Percentiles rank a stretch among this genome's conserved stretches.
phyloP scores from a whole-genome alignment of 495 filamentous ascomycete genomes.

The Bombardia bombarda region DNA sequence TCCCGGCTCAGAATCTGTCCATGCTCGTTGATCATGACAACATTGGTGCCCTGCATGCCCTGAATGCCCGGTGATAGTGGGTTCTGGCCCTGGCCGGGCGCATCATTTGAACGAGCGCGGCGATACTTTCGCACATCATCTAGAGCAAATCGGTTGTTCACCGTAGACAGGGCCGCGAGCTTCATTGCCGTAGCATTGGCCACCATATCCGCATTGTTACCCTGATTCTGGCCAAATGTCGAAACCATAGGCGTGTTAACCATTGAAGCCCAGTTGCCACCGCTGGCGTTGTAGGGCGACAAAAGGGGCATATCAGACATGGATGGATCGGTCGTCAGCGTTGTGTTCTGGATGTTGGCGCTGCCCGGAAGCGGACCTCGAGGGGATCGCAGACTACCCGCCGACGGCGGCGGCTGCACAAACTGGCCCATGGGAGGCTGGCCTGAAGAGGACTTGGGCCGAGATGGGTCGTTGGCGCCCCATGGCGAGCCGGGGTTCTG shows the following conservation, averaged over 20 bases:
- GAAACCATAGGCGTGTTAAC: slow-evolving; percentile 94
- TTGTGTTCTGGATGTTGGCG: slow-evolving; percentile 72
- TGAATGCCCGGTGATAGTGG: slow-evolving; percentile 39
- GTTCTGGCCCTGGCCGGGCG: slow-evolving; percentile 39
- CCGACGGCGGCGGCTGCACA: slow-evolving; percentile 71
- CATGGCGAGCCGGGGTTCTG: slow-evolving; percentile 71
- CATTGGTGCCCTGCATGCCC: slow-evolving; percentile 55
- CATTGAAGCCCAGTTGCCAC: slow-evolving; percentile 97
- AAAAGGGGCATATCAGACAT: slow-evolving; percentile 66
- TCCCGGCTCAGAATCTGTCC: slow-evolving; percentile 81
- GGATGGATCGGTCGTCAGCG: slow-evolving; percentile 62
- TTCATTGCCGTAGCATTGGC: slow-evolving; percentile 99
- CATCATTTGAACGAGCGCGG: slow-evolving; percentile 82
- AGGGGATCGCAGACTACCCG: slow-evolving; percentile 76
- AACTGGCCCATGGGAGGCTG: slow-evolving; percentile 97
- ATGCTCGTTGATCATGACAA: slow-evolving; percentile 85
- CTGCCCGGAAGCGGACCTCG: slow-evolving; percentile 60
- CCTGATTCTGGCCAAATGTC: slow-evolving; percentile 58
- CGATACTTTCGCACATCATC: slow-evolving; percentile 95
- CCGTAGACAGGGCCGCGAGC: slow-evolving; percentile 89
- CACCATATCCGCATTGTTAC: slow-evolving; percentile 82
- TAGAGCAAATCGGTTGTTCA: slow-evolving; percentile 95
- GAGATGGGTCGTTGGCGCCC: slow-evolving; percentile 53
- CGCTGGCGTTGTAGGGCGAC: slow-evolving; percentile 80
- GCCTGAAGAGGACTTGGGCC: slow-evolving; percentile 85